Conservation (phyloP, 805 yeast species). For the Wickerhamomyces pijperi region DNA sequence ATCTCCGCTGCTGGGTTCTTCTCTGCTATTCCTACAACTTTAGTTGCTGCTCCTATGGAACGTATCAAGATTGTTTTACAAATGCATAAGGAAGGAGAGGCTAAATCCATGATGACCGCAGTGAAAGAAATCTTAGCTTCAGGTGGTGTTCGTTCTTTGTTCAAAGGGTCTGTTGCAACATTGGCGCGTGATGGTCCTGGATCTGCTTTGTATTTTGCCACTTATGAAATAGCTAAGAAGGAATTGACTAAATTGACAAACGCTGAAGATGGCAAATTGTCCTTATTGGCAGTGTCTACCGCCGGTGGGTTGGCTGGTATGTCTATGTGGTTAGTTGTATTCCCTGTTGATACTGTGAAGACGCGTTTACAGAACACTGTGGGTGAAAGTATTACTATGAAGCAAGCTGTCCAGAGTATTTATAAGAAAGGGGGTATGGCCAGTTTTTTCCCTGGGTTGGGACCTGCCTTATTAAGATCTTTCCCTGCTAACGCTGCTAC, state of each 20-base stretch:
- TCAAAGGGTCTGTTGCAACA: constrained; percentile 87
- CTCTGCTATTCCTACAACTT: constrained; percentile 89
- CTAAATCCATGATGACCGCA: constrained; percentile 37
- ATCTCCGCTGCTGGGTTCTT: constrained; percentile 88
- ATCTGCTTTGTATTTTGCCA: constrained; percentile 88
- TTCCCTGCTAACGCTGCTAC: constrained; percentile 99
- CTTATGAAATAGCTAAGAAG: constrained; percentile 75
- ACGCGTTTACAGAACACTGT: constrained; percentile 25
- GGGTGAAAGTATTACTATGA: constrained; percentile 38
- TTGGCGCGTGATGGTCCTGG: constrained; percentile 97
- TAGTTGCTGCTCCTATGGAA: constrained; percentile 96
- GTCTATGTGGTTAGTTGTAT: constrained; percentile 92
- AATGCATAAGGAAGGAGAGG: constrained; percentile 37
- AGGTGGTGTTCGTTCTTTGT: constrained; percentile 78
- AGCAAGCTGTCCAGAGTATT: constrained; percentile 55
- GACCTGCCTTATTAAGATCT: constrained; percentile 87
- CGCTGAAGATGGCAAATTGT: constrained; percentile 41
- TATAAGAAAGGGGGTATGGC: constrained; percentile 71
- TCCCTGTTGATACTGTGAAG: constrained; percentile 94
- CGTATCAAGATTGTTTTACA: constrained; percentile 92
- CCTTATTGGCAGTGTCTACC: constrained; percentile 62
- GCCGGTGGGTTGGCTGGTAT: constrained; percentile 97
- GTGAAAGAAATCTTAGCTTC: constrained; percentile 57
- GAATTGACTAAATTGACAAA: constrained; percentile 32
- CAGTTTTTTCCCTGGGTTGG: constrained; percentile 95